These are phyloP conservation scores for Coemansia sp. DNA, from an alignment of 192 early-diverging fungal species.

Conservation along the genomic window DNA sequence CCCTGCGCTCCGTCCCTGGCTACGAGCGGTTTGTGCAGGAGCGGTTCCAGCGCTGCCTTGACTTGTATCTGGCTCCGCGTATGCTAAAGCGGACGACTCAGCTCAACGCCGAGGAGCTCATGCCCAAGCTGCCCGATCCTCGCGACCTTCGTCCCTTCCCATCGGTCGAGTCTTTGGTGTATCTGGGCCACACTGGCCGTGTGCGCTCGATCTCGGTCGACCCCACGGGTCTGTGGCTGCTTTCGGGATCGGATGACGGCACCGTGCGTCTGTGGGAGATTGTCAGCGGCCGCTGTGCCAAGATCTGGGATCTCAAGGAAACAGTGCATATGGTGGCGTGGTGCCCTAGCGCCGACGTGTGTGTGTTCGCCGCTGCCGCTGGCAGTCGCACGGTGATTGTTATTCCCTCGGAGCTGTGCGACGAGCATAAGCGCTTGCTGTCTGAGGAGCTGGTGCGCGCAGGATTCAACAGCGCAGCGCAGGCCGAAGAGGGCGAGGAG, in stretches of 20 bases:
- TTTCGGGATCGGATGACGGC: constrained; percentile 89
- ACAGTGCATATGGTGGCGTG: constrained; percentile 78
- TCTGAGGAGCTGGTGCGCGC: constrained; percentile 49
- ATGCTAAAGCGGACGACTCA: constrained; percentile 83
- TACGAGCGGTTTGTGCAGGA: constrained; percentile 92
- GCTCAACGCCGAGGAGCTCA: constrained; percentile 88
- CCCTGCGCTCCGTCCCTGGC: constrained; percentile 84
- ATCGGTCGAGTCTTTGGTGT: constrained; percentile 73
- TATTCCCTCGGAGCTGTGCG: constrained; percentile 56
- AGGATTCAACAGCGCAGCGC: constrained; percentile 28
- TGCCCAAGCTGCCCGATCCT: constrained; percentile 95
- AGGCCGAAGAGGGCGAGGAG: constrained; percentile 28
- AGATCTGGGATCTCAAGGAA: constrained; percentile 72
- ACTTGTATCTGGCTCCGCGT: constrained; percentile 95
- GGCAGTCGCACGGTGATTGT: constrained; percentile 62
- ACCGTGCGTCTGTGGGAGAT: constrained; percentile 93
- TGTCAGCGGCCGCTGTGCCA: constrained; percentile 82
- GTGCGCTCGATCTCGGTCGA: constrained; percentile 87
- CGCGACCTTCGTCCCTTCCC: constrained; percentile 97
- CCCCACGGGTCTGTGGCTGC: constrained; percentile 88
- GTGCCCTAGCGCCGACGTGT: constrained; percentile 83
- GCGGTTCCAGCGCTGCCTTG: constrained; percentile 94
- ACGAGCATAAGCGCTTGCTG: constrained; percentile 34
- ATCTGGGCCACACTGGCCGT: constrained; percentile 78
- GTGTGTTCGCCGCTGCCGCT: constrained; percentile 77